Percentiles rank a stretch among this genome's conserved stretches.
phyloP scores from a whole-genome alignment of 2,329 filamentous ascomycete species.

The Cytospora piceicola region DNA sequence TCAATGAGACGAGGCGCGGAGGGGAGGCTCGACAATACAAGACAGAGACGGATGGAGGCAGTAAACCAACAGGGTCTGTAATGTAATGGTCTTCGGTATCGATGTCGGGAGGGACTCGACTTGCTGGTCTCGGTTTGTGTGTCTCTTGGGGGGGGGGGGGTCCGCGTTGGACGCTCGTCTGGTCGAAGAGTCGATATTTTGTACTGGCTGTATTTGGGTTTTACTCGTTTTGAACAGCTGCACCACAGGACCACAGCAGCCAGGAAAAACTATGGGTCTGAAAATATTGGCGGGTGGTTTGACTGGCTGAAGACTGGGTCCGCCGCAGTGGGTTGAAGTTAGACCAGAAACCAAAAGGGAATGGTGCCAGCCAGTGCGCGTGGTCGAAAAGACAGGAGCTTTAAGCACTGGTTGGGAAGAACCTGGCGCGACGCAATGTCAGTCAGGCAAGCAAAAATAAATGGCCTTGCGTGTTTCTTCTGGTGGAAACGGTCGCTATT shows the following conservation, averaged over 20 bases:
- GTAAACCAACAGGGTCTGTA: conserved; percentile 6
- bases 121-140: not conserved
- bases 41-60: conserved; percentile 17
- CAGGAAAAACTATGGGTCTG: conserved; percentile 29
- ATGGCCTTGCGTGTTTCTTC: too few species aligned
- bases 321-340: conserved; percentile 18
- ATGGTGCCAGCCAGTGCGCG: conserved; percentile 10
- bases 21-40: conserved; percentile 11
- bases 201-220: conserved; percentile 4
- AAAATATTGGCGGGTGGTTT: conserved; percentile 28
- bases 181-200: not conserved
- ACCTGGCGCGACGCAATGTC: not conserved
- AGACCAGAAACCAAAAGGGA: conserved; percentile 16
- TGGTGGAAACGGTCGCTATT: too few species aligned
- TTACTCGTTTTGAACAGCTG: conserved; percentile 23
- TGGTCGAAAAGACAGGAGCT: not conserved
- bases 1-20: conserved; percentile 29
- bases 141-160: not conserved
- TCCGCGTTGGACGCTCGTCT: not conserved
- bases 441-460: not conserved
- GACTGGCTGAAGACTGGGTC: conserved; percentile 12
- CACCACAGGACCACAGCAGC: conserved; percentile 15
- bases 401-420: not conserved
- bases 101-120: conserved; percentile 13
- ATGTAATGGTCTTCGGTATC: not conserved